Evolutionary conservation across 305 asterid genomes (phyloP).

Genomic region (Nicotiana rustica): DNA sequence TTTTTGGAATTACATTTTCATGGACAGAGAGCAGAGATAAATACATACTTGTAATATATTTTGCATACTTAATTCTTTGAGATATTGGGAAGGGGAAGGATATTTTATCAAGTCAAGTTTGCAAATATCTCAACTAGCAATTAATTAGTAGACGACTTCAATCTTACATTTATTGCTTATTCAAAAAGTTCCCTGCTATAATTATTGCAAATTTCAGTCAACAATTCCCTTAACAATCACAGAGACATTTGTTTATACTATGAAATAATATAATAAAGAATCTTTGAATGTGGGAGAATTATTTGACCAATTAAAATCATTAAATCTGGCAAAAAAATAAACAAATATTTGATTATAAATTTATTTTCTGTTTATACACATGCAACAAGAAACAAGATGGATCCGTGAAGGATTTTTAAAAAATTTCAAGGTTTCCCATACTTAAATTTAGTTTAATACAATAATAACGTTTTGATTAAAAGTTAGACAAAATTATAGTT

Average conservation of each 20-base stretch:
- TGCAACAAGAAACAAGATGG: too few species aligned
- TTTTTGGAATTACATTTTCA: too few species aligned
- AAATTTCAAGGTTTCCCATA: not conserved
- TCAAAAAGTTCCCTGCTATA: not conserved
- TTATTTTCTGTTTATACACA: too few species aligned
- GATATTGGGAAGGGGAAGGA: too few species aligned
- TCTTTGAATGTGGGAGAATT: not conserved
- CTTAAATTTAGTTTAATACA: not conserved
- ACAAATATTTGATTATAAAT: too few species aligned
- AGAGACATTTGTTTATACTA: constrained; percentile 13
- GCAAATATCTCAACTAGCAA: too few species aligned
- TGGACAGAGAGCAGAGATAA: too few species aligned
- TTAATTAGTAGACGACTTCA: not conserved
- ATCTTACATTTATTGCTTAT: constrained; percentile 5
- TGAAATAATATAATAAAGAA: not conserved
- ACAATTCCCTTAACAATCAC: not conserved
- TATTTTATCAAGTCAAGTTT: too few species aligned
- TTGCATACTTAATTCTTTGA: too few species aligned
- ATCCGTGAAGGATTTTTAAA: not conserved
- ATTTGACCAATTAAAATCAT: constrained; percentile 20
- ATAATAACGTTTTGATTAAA: not conserved
- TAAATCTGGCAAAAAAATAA: not conserved
- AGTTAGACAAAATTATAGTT: not conserved
- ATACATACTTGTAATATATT: too few species aligned
- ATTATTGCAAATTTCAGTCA: not conserved